phyloP scores from a whole-genome alignment of 2,329 filamentous ascomycete species.

The Cordyceps javanica region DNA sequence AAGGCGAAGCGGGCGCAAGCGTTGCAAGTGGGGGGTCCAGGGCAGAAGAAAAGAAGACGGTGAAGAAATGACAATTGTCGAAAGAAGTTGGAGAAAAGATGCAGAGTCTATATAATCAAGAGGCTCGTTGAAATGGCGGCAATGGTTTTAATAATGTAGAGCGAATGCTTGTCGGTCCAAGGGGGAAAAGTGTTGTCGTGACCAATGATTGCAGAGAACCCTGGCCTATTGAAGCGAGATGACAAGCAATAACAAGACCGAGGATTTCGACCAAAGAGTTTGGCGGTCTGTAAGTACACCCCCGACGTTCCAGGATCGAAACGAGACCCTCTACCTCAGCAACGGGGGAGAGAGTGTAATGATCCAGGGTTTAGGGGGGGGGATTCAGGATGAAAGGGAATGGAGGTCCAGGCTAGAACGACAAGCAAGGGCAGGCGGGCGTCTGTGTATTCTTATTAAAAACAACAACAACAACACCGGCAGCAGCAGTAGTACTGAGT shows the following conservation, averaged over 20 bases:
- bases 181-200: background rate
- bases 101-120: constrained; percentile 4
- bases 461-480: constrained; percentile 1
- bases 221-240: constrained; percentile 4
- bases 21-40: background rate
- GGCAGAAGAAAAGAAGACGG: background rate
- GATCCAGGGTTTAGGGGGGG: background rate
- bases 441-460: constrained; percentile 3
- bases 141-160: background rate
- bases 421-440: background rate
- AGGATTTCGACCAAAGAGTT: background rate
- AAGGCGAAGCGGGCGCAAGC: background rate
- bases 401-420: background rate
- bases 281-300: constrained; percentile 11
- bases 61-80: background rate
- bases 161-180: background rate
- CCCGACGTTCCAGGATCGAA: constrained; percentile 9
- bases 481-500: too few species aligned
- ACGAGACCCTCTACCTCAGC: constrained; percentile 2
- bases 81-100: background rate
- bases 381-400: background rate
- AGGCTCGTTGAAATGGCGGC: background rate
- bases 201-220: background rate
- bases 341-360: background rate
- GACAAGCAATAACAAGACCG: background rate